These are phyloP conservation scores for Schoenoplectus triqueter DNA, from an alignment of 202 grass and related monocot species.

Conservation along the genomic window DNA sequence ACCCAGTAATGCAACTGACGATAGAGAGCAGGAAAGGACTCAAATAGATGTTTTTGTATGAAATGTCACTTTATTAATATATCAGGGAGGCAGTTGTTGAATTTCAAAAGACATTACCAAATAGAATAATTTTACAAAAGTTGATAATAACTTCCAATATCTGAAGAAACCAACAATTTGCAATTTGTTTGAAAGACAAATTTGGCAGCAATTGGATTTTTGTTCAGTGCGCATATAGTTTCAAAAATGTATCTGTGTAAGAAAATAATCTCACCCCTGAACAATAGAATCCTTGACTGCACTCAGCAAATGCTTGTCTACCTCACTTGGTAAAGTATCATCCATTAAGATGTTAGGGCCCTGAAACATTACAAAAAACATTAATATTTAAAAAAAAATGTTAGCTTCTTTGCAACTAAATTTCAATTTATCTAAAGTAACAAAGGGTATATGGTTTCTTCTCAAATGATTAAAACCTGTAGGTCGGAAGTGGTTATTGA, in stretches of 20 bases:
- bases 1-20: neutral
- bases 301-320: slow-evolving; percentile 91
- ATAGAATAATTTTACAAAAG: neutral
- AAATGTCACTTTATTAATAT: neutral
- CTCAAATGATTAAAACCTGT: slow-evolving; percentile 13
- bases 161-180: neutral
- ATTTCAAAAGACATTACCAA: neutral
- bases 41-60: slow-evolving; percentile 2
- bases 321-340: slow-evolving; percentile 91
- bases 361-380: slow-evolving; percentile 44
- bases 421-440: neutral
- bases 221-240: neutral
- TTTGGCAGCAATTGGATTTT: neutral
- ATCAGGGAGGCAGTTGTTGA: neutral
- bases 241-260: neutral
- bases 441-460: neutral
- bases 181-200: neutral
- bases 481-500: slow-evolving; percentile 25
- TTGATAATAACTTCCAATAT: neutral
- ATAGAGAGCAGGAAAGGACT: neutral
- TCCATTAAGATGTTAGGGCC: slow-evolving; percentile 94
- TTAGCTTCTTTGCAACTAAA: neutral
- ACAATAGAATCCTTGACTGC: slow-evolving; percentile 92
- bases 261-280: slow-evolving; percentile 64
- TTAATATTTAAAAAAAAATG: neutral